A percentile compares a stretch with the other conserved stretches of the same genome.
These are phyloP conservation scores for Colletotrichum falcatum DNA, from an alignment of 2,329 filamentous ascomycete genomes.

Conservation along the genomic window DNA sequence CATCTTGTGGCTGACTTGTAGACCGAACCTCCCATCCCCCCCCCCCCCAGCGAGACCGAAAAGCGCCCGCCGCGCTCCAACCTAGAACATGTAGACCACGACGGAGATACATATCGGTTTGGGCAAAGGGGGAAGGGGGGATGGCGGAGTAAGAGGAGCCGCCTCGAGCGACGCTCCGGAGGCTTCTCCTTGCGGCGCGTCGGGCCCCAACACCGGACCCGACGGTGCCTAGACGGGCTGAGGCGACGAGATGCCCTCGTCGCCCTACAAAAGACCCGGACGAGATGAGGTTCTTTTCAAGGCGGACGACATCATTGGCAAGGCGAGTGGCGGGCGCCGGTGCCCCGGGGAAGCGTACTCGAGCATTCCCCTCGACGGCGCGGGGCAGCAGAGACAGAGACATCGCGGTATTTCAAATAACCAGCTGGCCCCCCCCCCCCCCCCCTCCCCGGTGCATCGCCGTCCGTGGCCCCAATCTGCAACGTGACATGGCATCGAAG, in stretches of 20 bases:
- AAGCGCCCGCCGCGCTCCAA: slow-evolving; percentile 2
- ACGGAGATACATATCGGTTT: neutral
- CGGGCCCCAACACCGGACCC: slow-evolving; percentile 6
- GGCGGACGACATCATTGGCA: neutral
- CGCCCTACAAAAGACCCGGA: neutral
- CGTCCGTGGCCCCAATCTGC: slow-evolving; percentile 7
- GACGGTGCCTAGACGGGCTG: slow-evolving; percentile 12
- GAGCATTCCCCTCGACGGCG: slow-evolving; percentile 15
- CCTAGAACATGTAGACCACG: slow-evolving; percentile 13
- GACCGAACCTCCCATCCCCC: neutral
- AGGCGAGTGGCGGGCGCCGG: slow-evolving; percentile 9
- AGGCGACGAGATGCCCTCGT: neutral
- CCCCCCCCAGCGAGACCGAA: neutral
- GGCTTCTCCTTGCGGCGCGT: slow-evolving; percentile 2
- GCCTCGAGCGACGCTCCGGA: neutral
- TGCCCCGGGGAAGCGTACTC: slow-evolving; percentile 22
- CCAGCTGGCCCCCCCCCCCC: neutral
- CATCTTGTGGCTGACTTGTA: slow-evolving; percentile 14
- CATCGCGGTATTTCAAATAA: neutral
- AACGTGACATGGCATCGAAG: neutral
- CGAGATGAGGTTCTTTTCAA: neutral
- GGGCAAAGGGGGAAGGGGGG: neutral
- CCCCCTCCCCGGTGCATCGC: no score
- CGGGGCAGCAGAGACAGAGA: neutral
- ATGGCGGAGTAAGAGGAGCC: neutral